Evolutionary conservation across 768 basidiomycete species (phyloP), one percentile per base, ranked within the genome.

Genomic region (Megacollybia marginata): DNA sequence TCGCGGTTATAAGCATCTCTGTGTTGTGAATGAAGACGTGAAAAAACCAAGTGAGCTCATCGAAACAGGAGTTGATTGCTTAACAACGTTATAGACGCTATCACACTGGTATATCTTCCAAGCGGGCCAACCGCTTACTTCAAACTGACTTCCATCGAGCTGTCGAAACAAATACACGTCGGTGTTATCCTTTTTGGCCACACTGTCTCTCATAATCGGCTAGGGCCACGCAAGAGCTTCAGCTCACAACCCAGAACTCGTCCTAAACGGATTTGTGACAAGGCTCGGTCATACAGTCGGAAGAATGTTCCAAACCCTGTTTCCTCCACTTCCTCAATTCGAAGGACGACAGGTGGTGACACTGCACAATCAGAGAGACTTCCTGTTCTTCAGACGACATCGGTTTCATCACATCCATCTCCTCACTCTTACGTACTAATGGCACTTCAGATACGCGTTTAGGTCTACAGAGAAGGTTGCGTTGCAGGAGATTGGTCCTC

Each of bases 281-380:
- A 80, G 90, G 12, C 82, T 99, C 16, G 96, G 96, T 38, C 90
- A 96, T 61, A 83, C 85, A 13, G 83, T 97, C 46, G 96, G 96
- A 13, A 80, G 92, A 20, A 86, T 99, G 76, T 95, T 98, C 69
- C 95, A 96, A 58, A 93, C 93, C 1, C 78, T 93, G 18, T 98
- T 97, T 70, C 96, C 96, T 15, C 92, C 90, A 7, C 71, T 95
- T 54, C 92, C 93, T 1, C 90, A 96, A 63, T 97, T 96, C 61
- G 85, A 92, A 67, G 96, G 96, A 33, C 73, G 96, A 31, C 96
- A 99, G 65, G 94, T 97, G 9, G 94, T 98, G 11, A 96, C 95
- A 2, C 73, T 98, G 16, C 96, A 98, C 62, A 97, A 97, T 61
- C 93, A 96, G 64, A 81, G 96, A 44, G 96, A 99, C 69, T 99